phyloP scores from a whole-genome alignment of 306 rosid genomes.

The Myrica gale region DNA sequence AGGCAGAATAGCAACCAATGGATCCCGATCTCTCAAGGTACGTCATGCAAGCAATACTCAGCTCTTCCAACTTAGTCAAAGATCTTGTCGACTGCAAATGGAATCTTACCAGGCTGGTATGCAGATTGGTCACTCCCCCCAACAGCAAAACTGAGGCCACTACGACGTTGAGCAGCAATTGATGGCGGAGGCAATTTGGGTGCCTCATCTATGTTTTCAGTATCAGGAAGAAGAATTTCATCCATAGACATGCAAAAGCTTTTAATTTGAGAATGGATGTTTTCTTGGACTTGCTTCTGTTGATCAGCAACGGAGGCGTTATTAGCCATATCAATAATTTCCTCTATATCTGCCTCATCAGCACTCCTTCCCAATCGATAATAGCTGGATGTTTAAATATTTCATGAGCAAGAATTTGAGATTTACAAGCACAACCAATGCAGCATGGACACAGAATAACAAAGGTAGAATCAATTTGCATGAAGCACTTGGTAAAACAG shows the following conservation, averaged over 20 bases:
- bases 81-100: neutral
- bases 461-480: conserved; percentile 16
- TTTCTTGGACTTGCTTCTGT: conserved; percentile 78
- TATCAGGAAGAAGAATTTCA: conserved; percentile 63
- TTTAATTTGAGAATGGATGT: conserved; percentile 65
- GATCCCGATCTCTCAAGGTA: neutral
- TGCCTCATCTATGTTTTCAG: conserved; percentile 36
- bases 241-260: conserved; percentile 62
- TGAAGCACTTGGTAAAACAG: neutral
- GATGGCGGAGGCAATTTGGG: conserved; percentile 36
- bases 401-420: conserved; percentile 35
- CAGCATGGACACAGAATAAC: neutral
- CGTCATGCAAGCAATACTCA: neutral
- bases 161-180: conserved; percentile 42
- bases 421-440: neutral
- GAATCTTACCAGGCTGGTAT: conserved; percentile 45
- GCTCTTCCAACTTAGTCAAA: neutral
- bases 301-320: conserved; percentile 69
- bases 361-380: conserved; percentile 66
- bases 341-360: conserved; percentile 60
- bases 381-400: conserved; percentile 59
- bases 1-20: neutral
- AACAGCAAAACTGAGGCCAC: conserved; percentile 84
- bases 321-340: conserved; percentile 69
- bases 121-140: conserved; percentile 43